Evolutionary conservation across 2,329 filamentous ascomycete species (phyloP), one percentile per base, ranked within the genome.

Genomic region (Trichophyton equinum): DNA sequence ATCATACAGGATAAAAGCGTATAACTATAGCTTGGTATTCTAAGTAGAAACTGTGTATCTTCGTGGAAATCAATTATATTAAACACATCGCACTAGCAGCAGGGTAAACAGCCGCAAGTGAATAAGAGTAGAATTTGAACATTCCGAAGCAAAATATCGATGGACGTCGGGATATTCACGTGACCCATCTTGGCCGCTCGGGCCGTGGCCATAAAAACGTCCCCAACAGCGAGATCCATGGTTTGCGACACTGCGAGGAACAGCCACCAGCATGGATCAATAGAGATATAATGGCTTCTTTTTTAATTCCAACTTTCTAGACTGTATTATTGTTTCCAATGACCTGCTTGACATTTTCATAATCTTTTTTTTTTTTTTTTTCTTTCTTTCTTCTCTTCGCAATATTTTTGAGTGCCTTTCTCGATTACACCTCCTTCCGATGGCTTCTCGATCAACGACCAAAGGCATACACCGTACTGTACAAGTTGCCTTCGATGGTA

Each of bases 401-500:
- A 13, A 5, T 25, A 20, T 47, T 46, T 44, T 46, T 46, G 6
- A 30, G 27, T 30, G 27, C 42, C 42, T 27, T 13, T 51, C 27
- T 25, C 9, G 25, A 27, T 15, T 27, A 2, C 15, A 11, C 46
- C 58, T 30, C 20, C 20, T 36, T 44, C 42, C 20, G 11, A 58
- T 58, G 56, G 56, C 11, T 42, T 58, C 30, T n/a, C 51, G 51
- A 33, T 55, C 51, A 36, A 55, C 51, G 2, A 11, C 51, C 51
- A 55, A 55, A 55, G 51, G 51, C 51, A 55, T 36, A n/a, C 51
- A 55, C 18, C 51, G 75, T 67, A 73, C 67, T 64, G 69, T 76
- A 60, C 75, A 76, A 69, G 70, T 73, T 64, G 69, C 72, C 67
- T 74, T 76, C 65, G 76, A 78, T 70, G 76, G 76, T 78, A 76